Evolutionary conservation across 163 green algal genomes (phyloP).

Genomic region (Chlorella variabilis): DNA sequence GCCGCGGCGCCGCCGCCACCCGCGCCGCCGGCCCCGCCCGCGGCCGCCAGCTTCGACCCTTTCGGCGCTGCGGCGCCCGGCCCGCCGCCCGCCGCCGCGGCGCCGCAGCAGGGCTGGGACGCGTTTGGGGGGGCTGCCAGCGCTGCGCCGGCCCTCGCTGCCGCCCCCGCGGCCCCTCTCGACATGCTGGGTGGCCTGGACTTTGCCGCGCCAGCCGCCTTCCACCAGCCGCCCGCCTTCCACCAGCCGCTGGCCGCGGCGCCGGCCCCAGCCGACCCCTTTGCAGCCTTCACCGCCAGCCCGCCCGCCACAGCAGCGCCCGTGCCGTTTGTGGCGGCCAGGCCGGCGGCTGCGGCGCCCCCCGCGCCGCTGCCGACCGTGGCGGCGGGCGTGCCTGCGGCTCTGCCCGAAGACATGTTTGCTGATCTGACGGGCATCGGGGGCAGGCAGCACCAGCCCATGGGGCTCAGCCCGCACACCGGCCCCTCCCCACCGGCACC

Average conservation of each 20-base stretch:
- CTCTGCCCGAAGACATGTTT: slow-evolving; percentile 54
- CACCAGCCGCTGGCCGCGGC: neutral
- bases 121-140: neutral
- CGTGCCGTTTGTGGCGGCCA: neutral
- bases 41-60: slow-evolving; percentile 33
- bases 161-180: neutral
- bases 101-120: neutral
- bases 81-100: neutral
- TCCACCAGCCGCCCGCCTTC: slow-evolving; percentile 37
- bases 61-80: slow-evolving; percentile 42
- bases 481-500: neutral
- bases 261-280: slow-evolving; percentile 5
- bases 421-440: slow-evolving; percentile 28
- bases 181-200: slow-evolving; percentile 15
- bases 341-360: slow-evolving; percentile 9
- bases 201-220: neutral
- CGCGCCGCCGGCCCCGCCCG: slow-evolving; percentile 7
- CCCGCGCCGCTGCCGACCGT: neutral
- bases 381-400: slow-evolving; percentile 6
- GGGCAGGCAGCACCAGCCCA: neutral
- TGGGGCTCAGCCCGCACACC: neutral
- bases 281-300: slow-evolving; percentile 12
- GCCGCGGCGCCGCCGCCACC: slow-evolving; percentile 20
- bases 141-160: slow-evolving; percentile 6
- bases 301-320: neutral